Percentiles rank a stretch among this genome's conserved stretches.
These are phyloP conservation scores for Flaveria bidentis DNA, from an alignment of 129 eudicot genomes.

Conservation along the genomic window DNA sequence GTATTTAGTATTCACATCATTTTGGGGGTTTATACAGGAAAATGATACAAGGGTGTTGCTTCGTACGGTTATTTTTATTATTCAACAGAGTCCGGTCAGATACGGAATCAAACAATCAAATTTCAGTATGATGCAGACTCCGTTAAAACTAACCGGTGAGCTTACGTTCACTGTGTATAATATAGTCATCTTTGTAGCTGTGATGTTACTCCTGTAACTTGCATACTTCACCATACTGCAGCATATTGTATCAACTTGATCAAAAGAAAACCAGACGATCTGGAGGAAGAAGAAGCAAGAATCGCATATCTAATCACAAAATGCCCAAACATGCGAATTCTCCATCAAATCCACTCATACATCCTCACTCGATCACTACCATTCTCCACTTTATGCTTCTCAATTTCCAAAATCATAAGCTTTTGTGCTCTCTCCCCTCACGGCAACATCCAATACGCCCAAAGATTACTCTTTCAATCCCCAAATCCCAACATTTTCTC, in stretches of 20 bases:
- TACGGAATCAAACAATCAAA: too few species aligned
- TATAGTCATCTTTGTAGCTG: too few species aligned
- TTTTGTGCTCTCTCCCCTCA: conserved; percentile 48
- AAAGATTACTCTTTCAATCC: conserved; percentile 39
- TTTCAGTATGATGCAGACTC: too few species aligned
- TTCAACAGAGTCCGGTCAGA: too few species aligned
- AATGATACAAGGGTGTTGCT: too few species aligned
- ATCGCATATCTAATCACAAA: conserved; percentile 43
- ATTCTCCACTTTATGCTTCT: conserved; percentile 34
- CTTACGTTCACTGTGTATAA: too few species aligned
- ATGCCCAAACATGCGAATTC: conserved; percentile 60
- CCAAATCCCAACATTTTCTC: conserved; percentile 49
- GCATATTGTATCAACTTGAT: not conserved
- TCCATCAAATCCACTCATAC: conserved; percentile 58
- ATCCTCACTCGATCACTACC: conserved; percentile 49
- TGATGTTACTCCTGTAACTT: too few species aligned
- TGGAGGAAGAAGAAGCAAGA: conserved; percentile 47
- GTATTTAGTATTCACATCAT: too few species aligned
- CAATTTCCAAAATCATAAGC: conserved; percentile 54
- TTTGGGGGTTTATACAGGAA: too few species aligned
- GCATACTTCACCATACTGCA: not conserved
- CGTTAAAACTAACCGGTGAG: too few species aligned
- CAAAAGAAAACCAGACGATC: not conserved
- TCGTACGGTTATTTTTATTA: too few species aligned
- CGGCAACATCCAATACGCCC: conserved; percentile 41